Conservation (phyloP, 306 rosid genomes). For the Herpetospermum pedunculosum region DNA sequence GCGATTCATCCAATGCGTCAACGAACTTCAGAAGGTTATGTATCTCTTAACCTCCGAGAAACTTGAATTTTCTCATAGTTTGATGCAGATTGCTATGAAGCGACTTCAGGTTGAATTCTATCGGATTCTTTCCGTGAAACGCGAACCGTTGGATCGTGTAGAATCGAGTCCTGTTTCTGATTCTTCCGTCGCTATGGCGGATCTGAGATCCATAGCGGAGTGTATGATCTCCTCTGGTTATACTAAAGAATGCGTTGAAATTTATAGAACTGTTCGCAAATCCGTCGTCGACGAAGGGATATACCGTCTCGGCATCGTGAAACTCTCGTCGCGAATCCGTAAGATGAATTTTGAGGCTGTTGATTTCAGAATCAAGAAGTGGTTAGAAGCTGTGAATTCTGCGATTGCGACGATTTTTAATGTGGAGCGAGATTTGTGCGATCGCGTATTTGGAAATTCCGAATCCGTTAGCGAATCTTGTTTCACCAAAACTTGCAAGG, state of each 20-base stretch:
- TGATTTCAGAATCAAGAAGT: constrained; percentile 34
- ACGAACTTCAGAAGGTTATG: constrained; percentile 59
- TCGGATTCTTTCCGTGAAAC: constrained; percentile 46
- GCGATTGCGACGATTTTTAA: constrained; percentile 37
- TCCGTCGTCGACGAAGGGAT: constrained; percentile 64
- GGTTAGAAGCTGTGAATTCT: constrained; percentile 41
- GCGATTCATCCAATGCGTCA: constrained; percentile 36
- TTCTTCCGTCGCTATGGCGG: constrained; percentile 35
- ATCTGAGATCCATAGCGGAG: constrained; percentile 48
- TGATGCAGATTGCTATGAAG: constrained; percentile 74
- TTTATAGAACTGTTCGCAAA: constrained; percentile 44
- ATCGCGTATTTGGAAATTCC: constrained; percentile 36
- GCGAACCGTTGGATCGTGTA: constrained; percentile 33
- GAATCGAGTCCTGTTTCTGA: constrained; percentile 48
- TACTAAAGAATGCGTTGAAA: constrained; percentile 44
- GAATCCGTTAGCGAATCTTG: constrained; percentile 45
- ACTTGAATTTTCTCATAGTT: constrained; percentile 20
- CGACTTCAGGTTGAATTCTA: constrained; percentile 52
- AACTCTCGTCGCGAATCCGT: constrained; percentile 26
- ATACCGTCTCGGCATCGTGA: constrained; percentile 40
- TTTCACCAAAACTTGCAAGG: constrained; percentile 43
- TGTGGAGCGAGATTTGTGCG: constrained; percentile 62
- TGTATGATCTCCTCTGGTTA: constrained; percentile 77
- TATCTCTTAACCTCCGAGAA: constrained; percentile 34
- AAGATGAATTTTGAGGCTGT: constrained; percentile 43